Evolutionary conservation across 2,329 filamentous ascomycete genomes (phyloP), one percentile per base, ranked within the genome.

Genomic region (Cladobotryum mycophilum): DNA sequence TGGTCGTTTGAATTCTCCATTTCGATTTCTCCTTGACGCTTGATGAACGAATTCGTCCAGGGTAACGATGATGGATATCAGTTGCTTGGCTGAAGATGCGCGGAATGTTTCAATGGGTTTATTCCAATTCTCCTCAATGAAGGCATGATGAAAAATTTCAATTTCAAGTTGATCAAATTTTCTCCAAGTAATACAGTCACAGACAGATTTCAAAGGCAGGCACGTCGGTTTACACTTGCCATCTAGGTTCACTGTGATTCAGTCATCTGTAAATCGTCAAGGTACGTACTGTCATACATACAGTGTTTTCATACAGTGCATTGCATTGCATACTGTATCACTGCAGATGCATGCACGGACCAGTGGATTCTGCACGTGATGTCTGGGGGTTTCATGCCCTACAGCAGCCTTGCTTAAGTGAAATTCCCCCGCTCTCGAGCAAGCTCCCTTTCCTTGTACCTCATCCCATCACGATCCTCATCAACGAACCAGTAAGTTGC

Each of bases 401-500:
- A 69, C 61, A 49, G 57, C 44, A 52, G 56, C 53, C 54, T 63
- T 61, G 60, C 61, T 63, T 63, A 66, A 63, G 51, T 20, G 48
- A 57, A 59, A 56, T 63, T 57, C 58, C 60, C 62, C 64, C 63
- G 60, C 61, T 53, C 56, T 47, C 53, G 45, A 53, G 57, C 53
- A 58, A 53, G 52, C 52, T 53, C 52, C 41, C 48, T 51, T 42
- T 46, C 41, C 56, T 64, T 70, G 62, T 67, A 68, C 66, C 64
- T 70, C 62, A 71, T 70, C 68, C 68, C 65, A 68, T 64, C 67
- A 68, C 65, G 66, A 70, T 67, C 72, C 70, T 74, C 71, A 73
- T 72, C 69, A 60, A 63, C 62, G 68, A 70, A 73, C 66, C 60
- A 65, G 69, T 72, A 61, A 67, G 65, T 41, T 18, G 59, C 43